phyloP scores from a whole-genome alignment of 1,284 basidiomycete genomes.

The Blastosporella zonata region DNA sequence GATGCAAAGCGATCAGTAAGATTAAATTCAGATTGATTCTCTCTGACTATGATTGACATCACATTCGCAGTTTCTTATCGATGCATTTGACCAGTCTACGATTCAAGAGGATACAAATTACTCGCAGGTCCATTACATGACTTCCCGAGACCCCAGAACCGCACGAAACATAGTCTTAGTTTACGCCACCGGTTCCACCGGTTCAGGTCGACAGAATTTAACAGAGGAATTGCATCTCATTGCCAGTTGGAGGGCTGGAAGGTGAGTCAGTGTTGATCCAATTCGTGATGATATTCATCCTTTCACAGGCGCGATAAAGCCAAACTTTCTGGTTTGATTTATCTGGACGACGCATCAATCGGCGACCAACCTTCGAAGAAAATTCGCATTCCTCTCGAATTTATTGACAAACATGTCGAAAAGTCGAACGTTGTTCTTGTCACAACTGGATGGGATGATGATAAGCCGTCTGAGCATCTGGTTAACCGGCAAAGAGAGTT shows the following conservation, averaged over 20 bases:
- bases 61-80: not conserved
- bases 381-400: slow-evolving; percentile 14
- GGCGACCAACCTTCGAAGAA: slow-evolving; percentile 2
- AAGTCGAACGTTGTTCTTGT: slow-evolving; percentile 19
- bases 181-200: not conserved
- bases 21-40: not conserved
- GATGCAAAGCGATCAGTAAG: not conserved
- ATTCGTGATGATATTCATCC: not conserved
- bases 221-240: not conserved
- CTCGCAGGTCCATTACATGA: not conserved
- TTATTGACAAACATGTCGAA: slow-evolving; percentile 21
- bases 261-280: not conserved
- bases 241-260: not conserved
- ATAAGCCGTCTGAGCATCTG: slow-evolving; percentile 1
- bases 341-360: not conserved
- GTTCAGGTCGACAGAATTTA: not conserved
- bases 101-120: not conserved
- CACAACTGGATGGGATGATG: slow-evolving; percentile 21
- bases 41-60: not conserved
- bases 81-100: not conserved
- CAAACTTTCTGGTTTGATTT: slow-evolving; percentile 3
- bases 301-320: not conserved
- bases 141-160: not conserved
- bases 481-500: slow-evolving; percentile 18
- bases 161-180: not conserved